Evolutionary conservation across 306 rosid genomes (phyloP).

Genomic region (Rosa lucieae): DNA sequence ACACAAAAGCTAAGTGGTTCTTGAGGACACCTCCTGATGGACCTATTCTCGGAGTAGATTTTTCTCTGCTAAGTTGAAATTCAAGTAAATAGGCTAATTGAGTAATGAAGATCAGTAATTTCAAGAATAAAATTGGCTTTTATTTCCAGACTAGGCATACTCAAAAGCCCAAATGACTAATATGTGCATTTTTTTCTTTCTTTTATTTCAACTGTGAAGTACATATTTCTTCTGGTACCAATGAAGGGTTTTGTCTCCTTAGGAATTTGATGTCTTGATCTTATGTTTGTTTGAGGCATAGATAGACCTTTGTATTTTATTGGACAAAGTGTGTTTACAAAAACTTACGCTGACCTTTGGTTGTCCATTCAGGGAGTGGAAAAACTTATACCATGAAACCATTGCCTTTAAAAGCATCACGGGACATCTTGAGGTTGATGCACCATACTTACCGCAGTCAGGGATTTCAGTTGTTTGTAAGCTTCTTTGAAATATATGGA

Average conservation of each 20-base stretch:
- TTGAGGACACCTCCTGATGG: not conserved
- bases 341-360: constrained; percentile 24
- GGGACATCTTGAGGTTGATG: constrained; percentile 94
- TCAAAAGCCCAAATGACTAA: not conserved
- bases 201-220: not conserved
- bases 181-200: not conserved
- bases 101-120: not conserved
- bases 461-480: constrained; percentile 87
- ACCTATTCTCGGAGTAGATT: not conserved
- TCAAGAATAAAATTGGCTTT: not conserved
- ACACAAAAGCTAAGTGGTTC: not conserved
- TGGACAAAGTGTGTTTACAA: not conserved
- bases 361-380: constrained; percentile 75
- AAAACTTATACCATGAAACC: constrained; percentile 98
- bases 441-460: constrained; percentile 91
- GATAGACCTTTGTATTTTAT: not conserved
- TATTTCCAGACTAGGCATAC: not conserved
- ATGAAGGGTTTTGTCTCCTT: not conserved
- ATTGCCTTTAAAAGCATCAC: constrained; percentile 90
- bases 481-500: constrained; percentile 98
- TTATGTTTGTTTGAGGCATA: not conserved
- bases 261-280: not conserved
- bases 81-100: not conserved
- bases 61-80: not conserved
- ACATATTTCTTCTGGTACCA: not conserved